Conservation (phyloP, 2,329 filamentous ascomycete genomes). For the Pestalotiopsis sp. region DNA sequence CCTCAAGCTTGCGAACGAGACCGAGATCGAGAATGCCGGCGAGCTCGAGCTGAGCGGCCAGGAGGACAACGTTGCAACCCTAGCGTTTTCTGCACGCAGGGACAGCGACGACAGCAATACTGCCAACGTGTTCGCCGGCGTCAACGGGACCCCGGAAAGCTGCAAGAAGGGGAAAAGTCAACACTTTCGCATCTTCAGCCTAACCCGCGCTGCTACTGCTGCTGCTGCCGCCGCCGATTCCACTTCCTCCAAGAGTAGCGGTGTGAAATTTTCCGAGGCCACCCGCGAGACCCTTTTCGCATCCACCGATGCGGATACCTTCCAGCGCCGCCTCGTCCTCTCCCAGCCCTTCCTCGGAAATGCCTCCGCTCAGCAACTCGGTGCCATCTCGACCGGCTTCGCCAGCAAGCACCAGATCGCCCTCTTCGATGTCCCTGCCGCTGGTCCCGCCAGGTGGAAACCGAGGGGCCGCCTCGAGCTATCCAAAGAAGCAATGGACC, state of each 20-base stretch:
- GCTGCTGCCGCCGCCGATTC: background rate
- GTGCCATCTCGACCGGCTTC: slow-evolving; percentile 77
- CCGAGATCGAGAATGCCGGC: slow-evolving; percentile 64
- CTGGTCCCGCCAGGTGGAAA: slow-evolving; percentile 53
- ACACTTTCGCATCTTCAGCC: slow-evolving; percentile 77
- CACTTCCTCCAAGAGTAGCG: slow-evolving; percentile 34
- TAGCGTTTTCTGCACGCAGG: slow-evolving; percentile 65
- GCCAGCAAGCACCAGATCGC: slow-evolving; percentile 77
- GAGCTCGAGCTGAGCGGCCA: slow-evolving; percentile 79
- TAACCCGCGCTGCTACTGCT: slow-evolving; percentile 38
- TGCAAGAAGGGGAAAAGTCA: slow-evolving; percentile 77
- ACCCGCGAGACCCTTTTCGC: slow-evolving; percentile 56
- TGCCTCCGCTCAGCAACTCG: slow-evolving; percentile 54
- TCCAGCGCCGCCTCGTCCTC: slow-evolving; percentile 61
- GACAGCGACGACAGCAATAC: slow-evolving; percentile 58
- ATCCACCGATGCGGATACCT: slow-evolving; percentile 53
- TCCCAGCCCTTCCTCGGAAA: slow-evolving; percentile 48
- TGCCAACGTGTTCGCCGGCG: slow-evolving; percentile 69
- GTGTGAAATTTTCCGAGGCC: slow-evolving; percentile 49
- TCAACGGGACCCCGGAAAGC: slow-evolving; percentile 78
- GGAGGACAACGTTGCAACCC: slow-evolving; percentile 86
- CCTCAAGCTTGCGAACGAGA: slow-evolving; percentile 68
- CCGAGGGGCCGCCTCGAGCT: slow-evolving; percentile 52
- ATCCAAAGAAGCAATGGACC: slow-evolving; percentile 62
- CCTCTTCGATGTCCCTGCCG: slow-evolving; percentile 70